A percentile compares a stretch with the other conserved stretches of the same genome.
These are phyloP conservation scores for Pelargonium cotyledonis DNA, from an alignment of 441 rosid genomes.

Conservation along the genomic window DNA sequence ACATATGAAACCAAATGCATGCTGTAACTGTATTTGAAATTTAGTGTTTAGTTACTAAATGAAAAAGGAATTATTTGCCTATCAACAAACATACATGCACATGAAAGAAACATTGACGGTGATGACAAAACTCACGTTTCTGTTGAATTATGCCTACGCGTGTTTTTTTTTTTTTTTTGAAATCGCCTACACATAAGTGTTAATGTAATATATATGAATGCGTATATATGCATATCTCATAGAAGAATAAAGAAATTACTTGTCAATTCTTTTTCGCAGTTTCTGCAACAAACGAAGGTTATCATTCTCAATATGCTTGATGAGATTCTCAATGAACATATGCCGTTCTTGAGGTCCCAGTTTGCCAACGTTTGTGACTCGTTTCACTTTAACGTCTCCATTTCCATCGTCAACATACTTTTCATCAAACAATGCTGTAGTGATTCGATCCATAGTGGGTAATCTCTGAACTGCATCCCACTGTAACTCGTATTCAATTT, in stretches of 20 bases:
- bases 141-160: too few relatives aligned
- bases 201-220: too few relatives aligned
- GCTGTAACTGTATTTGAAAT: too few relatives aligned
- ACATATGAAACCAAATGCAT: too few relatives aligned
- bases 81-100: too few relatives aligned
- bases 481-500: constrained; percentile 27
- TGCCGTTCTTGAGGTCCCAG: constrained; percentile 47
- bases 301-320: constrained; percentile 49
- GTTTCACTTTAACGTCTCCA: constrained; percentile 25
- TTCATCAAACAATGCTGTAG: constrained; percentile 33
- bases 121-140: too few relatives aligned
- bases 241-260: constrained; percentile 28
- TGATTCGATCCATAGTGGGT: constrained; percentile 37
- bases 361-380: constrained; percentile 38
- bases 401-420: constrained; percentile 7
- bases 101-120: too few relatives aligned
- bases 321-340: constrained; percentile 50
- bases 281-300: constrained; percentile 42
- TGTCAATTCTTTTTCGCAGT: constrained; percentile 49
- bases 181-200: too few relatives aligned
- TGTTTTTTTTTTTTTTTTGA: too few relatives aligned
- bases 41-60: too few relatives aligned
- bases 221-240: neutral
- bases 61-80: too few relatives aligned
- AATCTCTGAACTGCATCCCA: constrained; percentile 52